phyloP scores from a whole-genome alignment of 352 stramenopile species.

The Thalassiosira mediterranea region DNA sequence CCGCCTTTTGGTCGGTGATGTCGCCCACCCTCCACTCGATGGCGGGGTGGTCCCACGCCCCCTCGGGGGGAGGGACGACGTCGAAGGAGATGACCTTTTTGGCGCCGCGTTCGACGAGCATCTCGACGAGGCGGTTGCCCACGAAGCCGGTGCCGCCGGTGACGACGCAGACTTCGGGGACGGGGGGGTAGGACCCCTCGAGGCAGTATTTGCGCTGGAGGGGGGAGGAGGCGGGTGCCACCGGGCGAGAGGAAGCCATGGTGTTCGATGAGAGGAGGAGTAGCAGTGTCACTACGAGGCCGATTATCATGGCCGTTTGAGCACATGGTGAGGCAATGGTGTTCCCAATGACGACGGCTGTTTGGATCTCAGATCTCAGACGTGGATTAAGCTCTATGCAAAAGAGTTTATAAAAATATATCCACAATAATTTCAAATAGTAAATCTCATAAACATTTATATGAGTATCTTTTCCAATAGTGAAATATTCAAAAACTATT shows the following conservation, averaged over 20 bases:
- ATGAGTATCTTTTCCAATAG: too few species aligned
- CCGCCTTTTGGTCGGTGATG: slow-evolving; percentile 82
- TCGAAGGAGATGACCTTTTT: slow-evolving; percentile 88
- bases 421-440: too few species aligned
- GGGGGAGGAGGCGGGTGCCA: slow-evolving; percentile 32
- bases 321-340: too few species aligned
- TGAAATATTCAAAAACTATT: too few species aligned
- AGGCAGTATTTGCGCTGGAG: slow-evolving; percentile 38
- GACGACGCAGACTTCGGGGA: slow-evolving; percentile 67
- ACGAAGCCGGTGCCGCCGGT: slow-evolving; percentile 90
- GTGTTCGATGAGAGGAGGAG: too few species aligned
- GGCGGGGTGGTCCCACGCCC: slow-evolving; percentile 60
- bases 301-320: too few species aligned
- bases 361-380: too few species aligned
- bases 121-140: slow-evolving; percentile 88
- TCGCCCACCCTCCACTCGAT: slow-evolving; percentile 80
- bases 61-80: slow-evolving; percentile 71
- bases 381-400: too few species aligned
- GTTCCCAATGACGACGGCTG: too few species aligned
- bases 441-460: too few species aligned
- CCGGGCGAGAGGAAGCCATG: slow-evolving; percentile 5
- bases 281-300: too few species aligned
- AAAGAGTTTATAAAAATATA: too few species aligned
- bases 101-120: slow-evolving; percentile 88
- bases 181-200: slow-evolving; percentile 23